phyloP scores from a whole-genome alignment of 495 filamentous ascomycete genomes.

The Xylaria flabelliformis region DNA sequence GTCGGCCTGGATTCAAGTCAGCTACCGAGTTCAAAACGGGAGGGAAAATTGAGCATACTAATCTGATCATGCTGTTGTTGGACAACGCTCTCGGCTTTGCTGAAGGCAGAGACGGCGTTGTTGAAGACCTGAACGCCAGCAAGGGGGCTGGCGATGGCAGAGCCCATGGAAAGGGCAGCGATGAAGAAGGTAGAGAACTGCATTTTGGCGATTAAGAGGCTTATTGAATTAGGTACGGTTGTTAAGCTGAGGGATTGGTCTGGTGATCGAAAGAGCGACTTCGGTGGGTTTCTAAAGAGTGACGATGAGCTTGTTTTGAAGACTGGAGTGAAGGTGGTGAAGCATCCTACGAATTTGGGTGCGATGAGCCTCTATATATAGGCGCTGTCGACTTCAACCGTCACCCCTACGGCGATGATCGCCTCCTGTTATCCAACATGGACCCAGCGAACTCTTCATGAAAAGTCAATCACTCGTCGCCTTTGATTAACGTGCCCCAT shows the following conservation, averaged over 20 bases:
- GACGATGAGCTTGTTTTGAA: slow-evolving; percentile 4
- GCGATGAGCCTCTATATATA: slow-evolving; percentile 17
- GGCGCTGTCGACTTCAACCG: not conserved
- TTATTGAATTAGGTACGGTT: slow-evolving; percentile 18
- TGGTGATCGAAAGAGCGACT: slow-evolving; percentile 20
- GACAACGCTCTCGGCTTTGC: slow-evolving; percentile 26
- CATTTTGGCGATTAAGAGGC: slow-evolving; percentile 33
- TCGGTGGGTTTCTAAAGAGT: slow-evolving; percentile 26
- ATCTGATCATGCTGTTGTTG: slow-evolving; percentile 27
- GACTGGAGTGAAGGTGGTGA: not conserved
- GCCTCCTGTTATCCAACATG: not conserved
- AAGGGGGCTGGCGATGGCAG: slow-evolving; percentile 36
- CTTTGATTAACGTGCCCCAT: not conserved
- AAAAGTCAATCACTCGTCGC: not conserved
- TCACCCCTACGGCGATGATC: not conserved
- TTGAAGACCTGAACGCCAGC: slow-evolving; percentile 28
- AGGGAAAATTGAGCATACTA: slow-evolving; percentile 21
- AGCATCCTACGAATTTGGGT: not conserved
- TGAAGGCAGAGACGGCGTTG: slow-evolving; percentile 22
- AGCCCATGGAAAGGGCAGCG: slow-evolving; percentile 40
- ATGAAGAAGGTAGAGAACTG: slow-evolving; percentile 39
- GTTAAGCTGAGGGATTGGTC: not conserved
- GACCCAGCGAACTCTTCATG: not conserved
- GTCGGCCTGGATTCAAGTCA: not conserved
- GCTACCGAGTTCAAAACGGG: too few relatives aligned